Evolutionary conservation across 2,329 filamentous ascomycete genomes (phyloP).

Genomic region (Scedosporium aurantiacum): DNA sequence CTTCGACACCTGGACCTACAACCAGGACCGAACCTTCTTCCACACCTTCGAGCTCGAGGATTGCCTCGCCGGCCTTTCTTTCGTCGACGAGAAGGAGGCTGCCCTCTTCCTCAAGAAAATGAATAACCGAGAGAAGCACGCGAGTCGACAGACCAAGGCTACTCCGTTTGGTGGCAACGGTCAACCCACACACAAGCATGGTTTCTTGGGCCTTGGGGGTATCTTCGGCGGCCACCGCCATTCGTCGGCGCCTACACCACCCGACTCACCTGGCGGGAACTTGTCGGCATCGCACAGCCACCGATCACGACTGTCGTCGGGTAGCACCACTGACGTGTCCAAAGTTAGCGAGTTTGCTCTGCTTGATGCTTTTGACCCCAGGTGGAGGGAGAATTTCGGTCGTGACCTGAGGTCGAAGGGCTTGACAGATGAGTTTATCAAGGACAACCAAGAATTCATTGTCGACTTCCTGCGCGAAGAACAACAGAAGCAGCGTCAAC

Average conservation of each 20-base stretch:
- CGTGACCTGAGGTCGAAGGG: conserved; percentile 52
- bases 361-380: conserved; percentile 52
- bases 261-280: conserved; percentile 41
- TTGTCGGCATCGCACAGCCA: conserved; percentile 22
- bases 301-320: conserved; percentile 29
- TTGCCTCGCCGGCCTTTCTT: conserved; percentile 80
- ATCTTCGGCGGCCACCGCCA: conserved; percentile 52
- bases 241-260: conserved; percentile 45
- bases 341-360: conserved; percentile 46
- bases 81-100: conserved; percentile 94
- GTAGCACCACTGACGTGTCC: conserved; percentile 30
- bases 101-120: conserved; percentile 97
- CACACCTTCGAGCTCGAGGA: conserved; percentile 94
- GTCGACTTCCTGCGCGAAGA: conserved; percentile 52
- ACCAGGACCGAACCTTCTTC: conserved; percentile 95
- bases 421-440: conserved; percentile 55
- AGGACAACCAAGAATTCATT: conserved; percentile 58
- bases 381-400: conserved; percentile 56
- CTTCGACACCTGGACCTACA: conserved; percentile 89
- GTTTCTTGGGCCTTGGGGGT: conserved; percentile 39
- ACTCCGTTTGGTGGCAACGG: conserved; percentile 57
- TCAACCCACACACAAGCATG: conserved; percentile 28
- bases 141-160: conserved; percentile 71
- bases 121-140: conserved; percentile 90
- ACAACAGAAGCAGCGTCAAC: conserved; percentile 29